phyloP scores from a whole-genome alignment of 352 stramenopile genomes.

The Globisporangium ultimum region DNA sequence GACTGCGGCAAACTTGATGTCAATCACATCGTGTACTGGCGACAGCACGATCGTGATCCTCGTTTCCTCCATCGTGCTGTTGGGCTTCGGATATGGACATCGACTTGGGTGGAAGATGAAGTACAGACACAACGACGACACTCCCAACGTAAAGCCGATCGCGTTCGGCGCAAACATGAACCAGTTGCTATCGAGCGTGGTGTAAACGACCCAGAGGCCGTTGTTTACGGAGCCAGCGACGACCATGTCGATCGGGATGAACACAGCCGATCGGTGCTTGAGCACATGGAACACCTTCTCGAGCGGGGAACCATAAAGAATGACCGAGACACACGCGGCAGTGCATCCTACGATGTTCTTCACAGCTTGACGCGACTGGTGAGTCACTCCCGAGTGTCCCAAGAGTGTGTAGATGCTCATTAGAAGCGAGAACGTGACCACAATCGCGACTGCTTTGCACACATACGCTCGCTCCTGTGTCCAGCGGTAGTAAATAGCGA shows the following conservation, averaged over 20 bases:
- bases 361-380: constrained; percentile 26
- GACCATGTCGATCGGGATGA: constrained; percentile 34
- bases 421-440: not conserved
- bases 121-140: not conserved
- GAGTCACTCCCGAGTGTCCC: constrained; percentile 24
- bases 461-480: no score
- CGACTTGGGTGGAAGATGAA: constrained; percentile 10
- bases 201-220: constrained; percentile 46
- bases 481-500: no score
- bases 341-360: constrained; percentile 29
- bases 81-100: constrained; percentile 3
- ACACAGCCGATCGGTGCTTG: constrained; percentile 28
- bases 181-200: constrained; percentile 40
- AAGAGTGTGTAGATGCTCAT: constrained; percentile 17
- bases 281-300: constrained; percentile 34
- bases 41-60: constrained; percentile 5
- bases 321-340: constrained; percentile 24
- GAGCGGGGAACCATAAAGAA: constrained; percentile 40
- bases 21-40: not conserved
- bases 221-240: constrained; percentile 47
- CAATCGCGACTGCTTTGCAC: no score
- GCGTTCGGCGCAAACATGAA: constrained; percentile 48
- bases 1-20: constrained; percentile 11
- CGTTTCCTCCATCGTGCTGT: not conserved
- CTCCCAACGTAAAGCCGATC: constrained; percentile 31